Evolutionary conservation across 2,329 filamentous ascomycete species (phyloP).

Genomic region (Aspergillus vadensis): DNA sequence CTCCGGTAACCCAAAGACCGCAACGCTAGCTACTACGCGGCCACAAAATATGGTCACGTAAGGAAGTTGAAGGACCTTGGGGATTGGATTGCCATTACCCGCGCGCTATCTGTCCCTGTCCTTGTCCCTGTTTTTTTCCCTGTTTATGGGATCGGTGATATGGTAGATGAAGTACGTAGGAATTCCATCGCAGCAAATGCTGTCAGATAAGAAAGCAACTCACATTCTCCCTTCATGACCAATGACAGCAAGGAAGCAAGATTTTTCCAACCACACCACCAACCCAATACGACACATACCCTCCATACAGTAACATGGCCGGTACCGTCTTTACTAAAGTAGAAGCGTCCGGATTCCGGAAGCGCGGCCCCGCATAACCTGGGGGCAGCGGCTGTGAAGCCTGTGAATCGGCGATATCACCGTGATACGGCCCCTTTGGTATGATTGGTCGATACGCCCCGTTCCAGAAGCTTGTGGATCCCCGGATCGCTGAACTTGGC

Average conservation of each 20-base stretch:
- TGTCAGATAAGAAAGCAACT: constrained; percentile 1
- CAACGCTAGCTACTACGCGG: too few species aligned
- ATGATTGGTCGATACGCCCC: constrained; percentile 19
- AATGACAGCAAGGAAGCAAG: too few species aligned
- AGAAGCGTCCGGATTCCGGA: constrained; percentile 21
- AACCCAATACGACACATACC: not conserved
- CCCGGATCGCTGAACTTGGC: constrained; percentile 24
- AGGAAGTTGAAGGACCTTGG: not conserved
- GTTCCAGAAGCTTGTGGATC: constrained; percentile 31
- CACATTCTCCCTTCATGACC: too few species aligned
- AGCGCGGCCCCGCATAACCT: constrained; percentile 28
- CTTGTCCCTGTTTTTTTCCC: not conserved
- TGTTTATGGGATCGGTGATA: too few species aligned
- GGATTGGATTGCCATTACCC: not conserved
- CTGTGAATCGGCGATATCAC: constrained; percentile 25
- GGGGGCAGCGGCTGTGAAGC: constrained; percentile 19
- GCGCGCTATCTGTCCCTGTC: not conserved
- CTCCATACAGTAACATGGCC: not conserved
- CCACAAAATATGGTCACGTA: not conserved
- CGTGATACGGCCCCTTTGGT: constrained; percentile 13
- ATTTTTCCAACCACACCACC: not conserved
- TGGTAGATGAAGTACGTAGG: not conserved
- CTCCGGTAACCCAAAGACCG: too few species aligned
- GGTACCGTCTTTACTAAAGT: constrained; percentile 7
- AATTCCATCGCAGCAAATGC: not conserved